Percentiles rank a stretch among this genome's conserved stretches.
Evolutionary conservation across 768 basidiomycete species (phyloP).

Genomic region (Brasilioporus rufonigricans): DNA sequence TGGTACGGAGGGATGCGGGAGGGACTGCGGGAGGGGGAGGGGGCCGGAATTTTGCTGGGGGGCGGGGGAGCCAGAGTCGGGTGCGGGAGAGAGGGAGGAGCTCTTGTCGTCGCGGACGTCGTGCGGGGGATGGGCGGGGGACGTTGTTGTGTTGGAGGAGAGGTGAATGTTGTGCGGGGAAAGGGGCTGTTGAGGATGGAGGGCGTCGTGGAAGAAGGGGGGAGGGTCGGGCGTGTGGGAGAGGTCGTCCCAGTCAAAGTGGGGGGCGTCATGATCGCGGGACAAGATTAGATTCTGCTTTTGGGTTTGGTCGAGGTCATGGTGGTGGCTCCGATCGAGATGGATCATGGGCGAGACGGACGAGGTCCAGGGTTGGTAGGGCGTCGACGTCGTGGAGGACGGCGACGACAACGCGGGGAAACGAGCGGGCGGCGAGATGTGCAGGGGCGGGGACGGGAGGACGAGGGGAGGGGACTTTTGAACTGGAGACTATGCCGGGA

Average conservation of each 20-base stretch:
- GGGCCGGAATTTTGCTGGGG: constrained; percentile 22
- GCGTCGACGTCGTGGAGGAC: background rate
- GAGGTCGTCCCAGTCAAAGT: constrained; percentile 36
- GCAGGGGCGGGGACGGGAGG: constrained; percentile 2
- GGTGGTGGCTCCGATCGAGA: constrained; percentile 51
- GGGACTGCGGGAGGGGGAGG: constrained; percentile 18
- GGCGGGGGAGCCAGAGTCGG: constrained; percentile 42
- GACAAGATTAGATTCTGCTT: constrained; percentile 44
- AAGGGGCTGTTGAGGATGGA: constrained; percentile 18
- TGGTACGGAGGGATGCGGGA: constrained; percentile 13
- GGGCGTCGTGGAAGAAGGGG: constrained; percentile 29
- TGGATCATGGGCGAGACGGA: constrained; percentile 42
- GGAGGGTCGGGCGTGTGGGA: constrained; percentile 21
- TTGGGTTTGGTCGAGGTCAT: constrained; percentile 37
- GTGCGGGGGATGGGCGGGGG: constrained; percentile 13
- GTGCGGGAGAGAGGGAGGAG: constrained; percentile 58
- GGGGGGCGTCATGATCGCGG: constrained; percentile 32
- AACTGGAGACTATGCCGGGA: background rate
- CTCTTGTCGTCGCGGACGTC: constrained; percentile 40
- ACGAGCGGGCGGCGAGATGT: background rate
- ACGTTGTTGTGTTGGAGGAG: constrained; percentile 2
- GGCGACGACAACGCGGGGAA: background rate
- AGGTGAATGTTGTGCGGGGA: constrained; percentile 19
- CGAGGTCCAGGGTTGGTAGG: background rate
- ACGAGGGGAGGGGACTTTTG: background rate